A percentile compares a stretch with the other conserved stretches of the same genome.
phyloP scores from a whole-genome alignment of 176 grass and related monocot species.

The Carex littledalei region DNA sequence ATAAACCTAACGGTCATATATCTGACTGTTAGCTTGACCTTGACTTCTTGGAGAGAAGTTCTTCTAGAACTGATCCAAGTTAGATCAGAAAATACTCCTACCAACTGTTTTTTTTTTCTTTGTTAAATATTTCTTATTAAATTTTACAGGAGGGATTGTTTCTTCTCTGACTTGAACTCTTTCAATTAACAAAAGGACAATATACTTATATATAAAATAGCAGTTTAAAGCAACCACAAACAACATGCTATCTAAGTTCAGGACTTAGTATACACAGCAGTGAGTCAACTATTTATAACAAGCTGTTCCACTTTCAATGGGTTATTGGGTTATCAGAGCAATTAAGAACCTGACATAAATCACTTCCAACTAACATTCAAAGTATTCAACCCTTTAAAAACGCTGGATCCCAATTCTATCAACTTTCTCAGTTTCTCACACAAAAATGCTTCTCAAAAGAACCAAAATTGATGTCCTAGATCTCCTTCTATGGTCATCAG shows the following conservation, averaged over 20 bases:
- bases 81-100: background rate
- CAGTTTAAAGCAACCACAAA: too few relatives aligned
- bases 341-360: background rate
- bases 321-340: background rate
- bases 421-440: background rate
- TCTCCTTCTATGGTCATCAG: conserved; percentile 18
- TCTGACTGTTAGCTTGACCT: conserved; percentile 18
- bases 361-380: conserved; percentile 19
- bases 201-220: too few relatives aligned
- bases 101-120: background rate
- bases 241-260: too few relatives aligned
- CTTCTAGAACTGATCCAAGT: background rate
- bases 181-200: too few relatives aligned
- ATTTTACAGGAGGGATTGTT: background rate
- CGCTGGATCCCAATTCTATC: background rate
- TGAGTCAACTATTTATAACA: background rate
- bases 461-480: background rate
- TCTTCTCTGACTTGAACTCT: background rate
- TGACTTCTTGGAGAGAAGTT: background rate
- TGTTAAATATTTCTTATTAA: background rate
- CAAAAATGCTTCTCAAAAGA: conserved; percentile 19
- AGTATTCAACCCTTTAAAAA: conserved; percentile 3
- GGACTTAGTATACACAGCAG: too few relatives aligned
- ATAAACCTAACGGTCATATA: conserved; percentile 14
- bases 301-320: background rate